A percentile compares a stretch with the other conserved stretches of the same genome.
These are phyloP conservation scores for Myxozyma kluyveri DNA, from an alignment of 805 yeast species.

Conservation along the genomic window DNA sequence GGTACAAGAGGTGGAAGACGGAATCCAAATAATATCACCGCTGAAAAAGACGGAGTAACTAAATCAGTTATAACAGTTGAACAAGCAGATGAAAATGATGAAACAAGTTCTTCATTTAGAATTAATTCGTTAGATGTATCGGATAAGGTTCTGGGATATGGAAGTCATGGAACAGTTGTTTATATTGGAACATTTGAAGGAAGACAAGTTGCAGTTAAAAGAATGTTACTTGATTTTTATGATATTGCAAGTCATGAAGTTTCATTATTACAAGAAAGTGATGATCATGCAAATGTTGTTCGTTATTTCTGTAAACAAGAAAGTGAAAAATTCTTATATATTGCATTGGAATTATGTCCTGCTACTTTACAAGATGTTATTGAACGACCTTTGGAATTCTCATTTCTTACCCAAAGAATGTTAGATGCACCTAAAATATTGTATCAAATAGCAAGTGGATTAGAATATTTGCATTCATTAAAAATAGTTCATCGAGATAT, in stretches of 20 bases:
- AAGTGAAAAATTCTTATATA: constrained; percentile 80
- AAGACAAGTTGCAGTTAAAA: constrained; percentile 92
- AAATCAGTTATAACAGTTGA: neutral
- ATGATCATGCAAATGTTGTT: constrained; percentile 93
- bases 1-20: constrained; percentile 79
- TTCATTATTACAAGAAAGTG: constrained; percentile 82
- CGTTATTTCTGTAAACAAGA: constrained; percentile 92
- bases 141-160: constrained; percentile 75
- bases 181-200: constrained; percentile 85
- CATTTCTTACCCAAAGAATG: constrained; percentile 44
- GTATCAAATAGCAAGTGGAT: constrained; percentile 76
- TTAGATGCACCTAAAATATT: constrained; percentile 56
- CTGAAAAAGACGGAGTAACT: constrained; percentile 1
- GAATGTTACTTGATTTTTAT: constrained; percentile 89
- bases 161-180: constrained; percentile 95
- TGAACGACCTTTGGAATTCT: constrained; percentile 47
- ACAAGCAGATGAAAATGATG: neutral
- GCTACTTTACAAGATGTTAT: constrained; percentile 85
- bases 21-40: constrained; percentile 8
- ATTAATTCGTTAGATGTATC: constrained; percentile 51
- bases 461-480: constrained; percentile 79
- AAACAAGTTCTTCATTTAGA: neutral
- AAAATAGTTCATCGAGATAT: constrained; percentile 93
- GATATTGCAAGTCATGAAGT: constrained; percentile 94
- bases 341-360: constrained; percentile 87